phyloP scores from a whole-genome alignment of 441 rosid species.

The Jatropha multifida region DNA sequence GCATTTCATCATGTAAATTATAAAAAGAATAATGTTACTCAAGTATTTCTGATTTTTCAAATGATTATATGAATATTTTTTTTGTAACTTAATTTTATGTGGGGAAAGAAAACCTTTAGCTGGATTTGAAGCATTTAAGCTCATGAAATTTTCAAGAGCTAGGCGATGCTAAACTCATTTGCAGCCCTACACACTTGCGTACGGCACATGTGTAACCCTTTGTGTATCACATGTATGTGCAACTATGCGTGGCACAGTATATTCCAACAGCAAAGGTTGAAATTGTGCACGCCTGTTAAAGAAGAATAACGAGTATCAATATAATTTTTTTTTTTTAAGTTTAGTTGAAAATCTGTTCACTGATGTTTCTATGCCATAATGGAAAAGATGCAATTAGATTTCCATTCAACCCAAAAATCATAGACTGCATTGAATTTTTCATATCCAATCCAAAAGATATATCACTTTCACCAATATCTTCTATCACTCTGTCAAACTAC shows the following conservation, averaged over 20 bases:
- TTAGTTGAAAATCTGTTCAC: conserved; percentile 40
- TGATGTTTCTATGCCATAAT: conserved; percentile 17
- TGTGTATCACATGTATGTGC: conserved; percentile 5
- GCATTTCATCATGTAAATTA: too few species aligned
- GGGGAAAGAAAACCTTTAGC: too few species aligned
- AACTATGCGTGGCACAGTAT: neutral
- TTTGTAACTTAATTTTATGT: too few species aligned
- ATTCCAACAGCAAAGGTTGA: neutral
- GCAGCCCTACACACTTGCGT: neutral
- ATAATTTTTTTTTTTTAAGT: neutral
- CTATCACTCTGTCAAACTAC: neutral
- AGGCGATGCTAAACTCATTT: too few species aligned
- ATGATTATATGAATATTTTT: too few species aligned
- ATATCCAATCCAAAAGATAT: neutral
- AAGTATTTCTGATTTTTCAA: too few species aligned
- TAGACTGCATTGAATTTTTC: conserved; percentile 19
- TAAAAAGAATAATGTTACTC: too few species aligned
- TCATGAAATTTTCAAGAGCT: too few species aligned
- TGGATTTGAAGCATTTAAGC: too few species aligned
- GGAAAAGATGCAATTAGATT: conserved; percentile 7
- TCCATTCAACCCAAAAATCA: conserved; percentile 24
- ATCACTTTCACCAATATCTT: neutral
- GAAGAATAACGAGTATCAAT: conserved; percentile 6
- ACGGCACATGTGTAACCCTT: neutral
- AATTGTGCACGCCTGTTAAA: neutral